These are phyloP conservation scores for Chaetomiaceae sp. DNA, from an alignment of 2,329 filamentous ascomycete species.

Conservation along the genomic window DNA sequence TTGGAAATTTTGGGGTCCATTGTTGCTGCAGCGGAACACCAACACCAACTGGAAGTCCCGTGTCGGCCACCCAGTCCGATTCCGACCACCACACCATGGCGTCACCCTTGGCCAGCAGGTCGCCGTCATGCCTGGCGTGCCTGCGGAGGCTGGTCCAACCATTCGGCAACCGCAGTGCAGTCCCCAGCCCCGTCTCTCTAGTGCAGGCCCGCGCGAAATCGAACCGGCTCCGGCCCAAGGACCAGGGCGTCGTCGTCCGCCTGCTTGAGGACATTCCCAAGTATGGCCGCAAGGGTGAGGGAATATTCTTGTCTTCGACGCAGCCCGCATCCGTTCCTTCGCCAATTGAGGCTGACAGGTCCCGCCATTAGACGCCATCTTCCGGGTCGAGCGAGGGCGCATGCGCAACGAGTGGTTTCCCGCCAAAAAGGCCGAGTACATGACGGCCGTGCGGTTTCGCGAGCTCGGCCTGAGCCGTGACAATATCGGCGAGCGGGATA, in stretches of 20 bases:
- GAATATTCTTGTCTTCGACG: not conserved
- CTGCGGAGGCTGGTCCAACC: conserved; percentile 26
- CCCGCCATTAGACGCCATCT: conserved; percentile 29
- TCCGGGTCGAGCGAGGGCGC: conserved; percentile 33
- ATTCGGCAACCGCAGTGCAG: conserved; percentile 14
- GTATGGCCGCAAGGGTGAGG: conserved; percentile 38
- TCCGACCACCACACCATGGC: conserved; percentile 19
- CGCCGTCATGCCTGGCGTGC: conserved; percentile 28
- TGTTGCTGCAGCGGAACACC: not conserved
- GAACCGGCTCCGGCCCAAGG: conserved; percentile 33
- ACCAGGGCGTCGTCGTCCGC: conserved; percentile 42
- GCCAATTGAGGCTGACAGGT: not conserved
- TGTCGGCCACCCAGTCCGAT: not conserved
- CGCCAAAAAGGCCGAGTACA: conserved; percentile 33
- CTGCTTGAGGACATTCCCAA: conserved; percentile 38
- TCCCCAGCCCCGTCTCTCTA: conserved; percentile 25
- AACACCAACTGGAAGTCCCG: not conserved
- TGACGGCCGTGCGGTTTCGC: conserved; percentile 31
- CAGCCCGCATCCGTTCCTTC: not conserved
- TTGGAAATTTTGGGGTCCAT: conserved; percentile 17
- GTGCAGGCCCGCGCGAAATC: conserved; percentile 37
- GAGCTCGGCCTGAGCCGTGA: conserved; percentile 30
- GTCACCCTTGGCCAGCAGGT: conserved; percentile 21
- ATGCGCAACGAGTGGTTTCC: conserved; percentile 38
- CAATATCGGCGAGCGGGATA: conserved; percentile 32